phyloP scores from a whole-genome alignment of 305 asterid species.

The Lippia alba region DNA sequence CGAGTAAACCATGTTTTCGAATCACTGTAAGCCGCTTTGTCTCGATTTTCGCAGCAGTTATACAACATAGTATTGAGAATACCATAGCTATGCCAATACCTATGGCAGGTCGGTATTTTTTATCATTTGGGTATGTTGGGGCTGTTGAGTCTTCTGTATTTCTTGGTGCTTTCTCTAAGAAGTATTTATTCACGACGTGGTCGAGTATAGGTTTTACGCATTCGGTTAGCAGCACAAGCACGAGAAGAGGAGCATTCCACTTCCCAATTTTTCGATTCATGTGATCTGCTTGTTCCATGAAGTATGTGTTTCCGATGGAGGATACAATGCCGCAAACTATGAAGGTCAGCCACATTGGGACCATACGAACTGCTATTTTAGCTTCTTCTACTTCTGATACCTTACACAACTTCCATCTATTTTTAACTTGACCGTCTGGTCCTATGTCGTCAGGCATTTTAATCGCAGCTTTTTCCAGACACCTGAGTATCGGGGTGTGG shows the following conservation, averaged over 20 bases:
- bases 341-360: constrained; percentile 30
- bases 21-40: constrained; percentile 29
- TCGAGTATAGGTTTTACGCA: not conserved
- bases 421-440: constrained; percentile 12
- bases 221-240: constrained; percentile 18
- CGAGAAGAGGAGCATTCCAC: constrained; percentile 29
- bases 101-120: not conserved
- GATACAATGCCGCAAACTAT: too few relatives aligned
- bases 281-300: constrained; percentile 50
- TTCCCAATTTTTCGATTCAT: constrained; percentile 37
- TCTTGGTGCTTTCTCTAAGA: too few relatives aligned
- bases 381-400: constrained; percentile 42
- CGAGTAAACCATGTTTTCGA: constrained; percentile 18
- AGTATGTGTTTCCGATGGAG: too few relatives aligned
- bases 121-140: constrained; percentile 34
- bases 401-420: constrained; percentile 29
- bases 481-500: constrained; percentile 30
- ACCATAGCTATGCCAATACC: constrained; percentile 39
- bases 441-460: not conserved
- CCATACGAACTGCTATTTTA: constrained; percentile 41
- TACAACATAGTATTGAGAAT: constrained; percentile 36
- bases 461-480: constrained; percentile 55
- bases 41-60: constrained; percentile 37
- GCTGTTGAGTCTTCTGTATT: constrained; percentile 3
- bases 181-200: too few relatives aligned